A percentile compares a stretch with the other conserved stretches of the same genome.
phyloP scores from a whole-genome alignment of 208 protist genomes.

The Acanthamoeba rhysodes region DNA sequence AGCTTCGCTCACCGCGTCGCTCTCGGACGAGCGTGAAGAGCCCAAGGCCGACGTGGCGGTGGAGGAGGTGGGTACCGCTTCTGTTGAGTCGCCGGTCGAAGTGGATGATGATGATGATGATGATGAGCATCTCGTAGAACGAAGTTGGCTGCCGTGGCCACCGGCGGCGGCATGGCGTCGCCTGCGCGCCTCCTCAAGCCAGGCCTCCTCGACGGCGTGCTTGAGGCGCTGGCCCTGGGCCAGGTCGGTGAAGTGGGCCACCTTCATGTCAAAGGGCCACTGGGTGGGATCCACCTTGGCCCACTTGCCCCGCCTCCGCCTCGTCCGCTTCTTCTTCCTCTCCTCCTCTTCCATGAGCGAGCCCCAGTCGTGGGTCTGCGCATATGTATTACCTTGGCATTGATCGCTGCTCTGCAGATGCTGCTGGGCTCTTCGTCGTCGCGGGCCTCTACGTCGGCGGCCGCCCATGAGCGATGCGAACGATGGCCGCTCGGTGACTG shows the following conservation, averaged over 20 bases:
- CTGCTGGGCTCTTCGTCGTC: not conserved
- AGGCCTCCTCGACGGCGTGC: conserved; percentile 9
- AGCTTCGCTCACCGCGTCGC: too few relatives aligned
- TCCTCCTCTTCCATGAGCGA: not conserved
- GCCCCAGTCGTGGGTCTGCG: conserved; percentile 8
- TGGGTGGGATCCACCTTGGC: conserved; percentile 24
- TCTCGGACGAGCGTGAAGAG: too few relatives aligned
- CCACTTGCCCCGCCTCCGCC: not conserved
- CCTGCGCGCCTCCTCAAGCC: not conserved
- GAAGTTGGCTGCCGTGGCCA: not conserved
- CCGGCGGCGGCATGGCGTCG: not conserved
- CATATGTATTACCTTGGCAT: not conserved
- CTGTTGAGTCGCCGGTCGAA: not conserved
- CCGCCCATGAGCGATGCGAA: not conserved
- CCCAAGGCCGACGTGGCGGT: too few relatives aligned
- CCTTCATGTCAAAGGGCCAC: conserved; percentile 44
- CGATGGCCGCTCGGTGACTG: not conserved
- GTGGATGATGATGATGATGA: not conserved
- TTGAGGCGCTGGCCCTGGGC: not conserved
- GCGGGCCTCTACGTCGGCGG: not conserved
- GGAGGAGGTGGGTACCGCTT: not conserved
- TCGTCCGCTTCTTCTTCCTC: not conserved
- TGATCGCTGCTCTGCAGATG: not conserved
- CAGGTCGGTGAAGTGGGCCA: conserved; percentile 4
- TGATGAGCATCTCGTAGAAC: not conserved